Conservation (phyloP, 306 rosid species). For the Senna tora region DNA sequence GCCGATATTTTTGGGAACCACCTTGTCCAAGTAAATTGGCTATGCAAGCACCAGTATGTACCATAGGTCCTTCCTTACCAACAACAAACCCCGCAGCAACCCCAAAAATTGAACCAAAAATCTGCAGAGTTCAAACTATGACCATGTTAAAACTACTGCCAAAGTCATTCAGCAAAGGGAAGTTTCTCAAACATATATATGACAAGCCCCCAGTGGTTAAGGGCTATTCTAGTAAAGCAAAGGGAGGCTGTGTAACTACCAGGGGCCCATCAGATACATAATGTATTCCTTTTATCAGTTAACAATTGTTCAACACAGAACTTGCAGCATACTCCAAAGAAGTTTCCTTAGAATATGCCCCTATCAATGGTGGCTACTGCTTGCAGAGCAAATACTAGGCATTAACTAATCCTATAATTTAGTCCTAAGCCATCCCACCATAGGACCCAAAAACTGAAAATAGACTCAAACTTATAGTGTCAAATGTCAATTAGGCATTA, state of each 20-base stretch:
- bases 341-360: not conserved
- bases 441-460: not conserved
- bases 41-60: slow-evolving; percentile 85
- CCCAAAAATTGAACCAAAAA: slow-evolving; percentile 77
- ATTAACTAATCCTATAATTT: not conserved
- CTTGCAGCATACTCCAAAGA: not conserved
- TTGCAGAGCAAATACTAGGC: not conserved
- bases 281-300: not conserved
- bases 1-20: slow-evolving; percentile 67
- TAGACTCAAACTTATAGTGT: not conserved
- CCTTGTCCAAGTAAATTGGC: slow-evolving; percentile 81
- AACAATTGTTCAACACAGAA: not conserved
- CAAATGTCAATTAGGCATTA: not conserved
- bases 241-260: too few relatives aligned
- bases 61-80: slow-evolving; percentile 94
- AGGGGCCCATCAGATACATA: too few relatives aligned
- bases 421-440: not conserved
- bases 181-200: not conserved
- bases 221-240: too few relatives aligned
- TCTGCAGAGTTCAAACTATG: slow-evolving; percentile 51
- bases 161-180: not conserved
- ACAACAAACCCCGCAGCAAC: slow-evolving; percentile 83
- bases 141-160: not conserved
- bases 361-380: not conserved
- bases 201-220: too few relatives aligned